phyloP scores from a whole-genome alignment of 768 basidiomycete genomes.

The Mycena alexandri region DNA sequence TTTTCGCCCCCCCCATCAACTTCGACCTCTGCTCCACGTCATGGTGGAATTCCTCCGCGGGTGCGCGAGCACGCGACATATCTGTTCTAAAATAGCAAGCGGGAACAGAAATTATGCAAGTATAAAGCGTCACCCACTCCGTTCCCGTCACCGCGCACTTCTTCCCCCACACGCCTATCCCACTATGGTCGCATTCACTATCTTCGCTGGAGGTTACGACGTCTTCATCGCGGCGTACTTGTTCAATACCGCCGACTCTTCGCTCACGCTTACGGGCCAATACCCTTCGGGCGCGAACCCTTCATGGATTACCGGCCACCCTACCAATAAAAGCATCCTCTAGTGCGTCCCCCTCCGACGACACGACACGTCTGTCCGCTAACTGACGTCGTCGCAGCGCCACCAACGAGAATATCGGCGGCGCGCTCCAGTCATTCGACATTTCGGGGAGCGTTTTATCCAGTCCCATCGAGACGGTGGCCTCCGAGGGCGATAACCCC shows the following conservation, averaged over 20 bases:
- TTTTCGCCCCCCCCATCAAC: slow-evolving; percentile 9
- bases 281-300: slow-evolving; percentile 64
- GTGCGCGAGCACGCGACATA: slow-evolving; percentile 9
- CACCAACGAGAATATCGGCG: slow-evolving; percentile 63
- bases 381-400: slow-evolving; percentile 54
- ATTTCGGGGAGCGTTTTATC: slow-evolving; percentile 64
- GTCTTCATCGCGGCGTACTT: slow-evolving; percentile 73
- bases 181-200: slow-evolving; percentile 74
- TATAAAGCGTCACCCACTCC: slow-evolving; percentile 14
- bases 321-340: slow-evolving; percentile 68
- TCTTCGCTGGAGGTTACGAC: slow-evolving; percentile 77
- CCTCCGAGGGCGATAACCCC: slow-evolving; percentile 65
- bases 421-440: slow-evolving; percentile 70
- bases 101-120: neutral
- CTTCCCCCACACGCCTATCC: neutral
- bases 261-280: slow-evolving; percentile 61
- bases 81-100: neutral
- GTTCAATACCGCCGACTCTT: slow-evolving; percentile 65
- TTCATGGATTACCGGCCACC: slow-evolving; percentile 73
- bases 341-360: slow-evolving; percentile 60
- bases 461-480: slow-evolving; percentile 56
- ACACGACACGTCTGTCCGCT: neutral
- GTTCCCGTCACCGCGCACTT: neutral
- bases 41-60: neutral
- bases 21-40: slow-evolving; percentile 6